Percentiles rank a stretch among this genome's conserved stretches.
Evolutionary conservation across 163 green algal genomes (phyloP).

Genomic region (Volvox carteri): DNA sequence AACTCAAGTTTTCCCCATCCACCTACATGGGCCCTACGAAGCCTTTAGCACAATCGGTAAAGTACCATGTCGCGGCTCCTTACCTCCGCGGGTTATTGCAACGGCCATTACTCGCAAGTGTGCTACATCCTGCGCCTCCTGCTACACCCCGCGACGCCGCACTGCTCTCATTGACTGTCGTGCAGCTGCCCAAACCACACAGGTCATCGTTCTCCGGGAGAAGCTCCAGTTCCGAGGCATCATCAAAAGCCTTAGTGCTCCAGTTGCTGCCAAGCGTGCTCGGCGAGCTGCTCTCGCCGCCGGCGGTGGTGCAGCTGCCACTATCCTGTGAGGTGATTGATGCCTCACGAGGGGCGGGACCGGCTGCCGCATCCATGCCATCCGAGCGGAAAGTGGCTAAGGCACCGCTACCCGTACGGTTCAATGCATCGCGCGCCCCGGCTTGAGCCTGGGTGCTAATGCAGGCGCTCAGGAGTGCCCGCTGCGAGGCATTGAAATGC

Average conservation of each 20-base stretch:
- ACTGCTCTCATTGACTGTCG: too few species aligned
- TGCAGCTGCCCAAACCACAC: too few species aligned
- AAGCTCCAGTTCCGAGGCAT: constrained; percentile 5
- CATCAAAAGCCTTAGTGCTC: not conserved
- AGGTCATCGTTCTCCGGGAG: not conserved
- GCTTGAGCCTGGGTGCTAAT: not conserved
- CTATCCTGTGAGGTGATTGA: not conserved
- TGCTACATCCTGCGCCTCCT: too few species aligned
- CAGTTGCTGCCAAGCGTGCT: not conserved
- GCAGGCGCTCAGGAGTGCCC: not conserved
- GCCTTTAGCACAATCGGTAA: too few species aligned
- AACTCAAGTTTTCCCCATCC: too few species aligned
- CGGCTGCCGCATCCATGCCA: not conserved
- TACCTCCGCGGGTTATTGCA: too few species aligned
- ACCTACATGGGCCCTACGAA: too few species aligned
- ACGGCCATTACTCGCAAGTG: too few species aligned
- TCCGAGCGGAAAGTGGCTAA: not conserved
- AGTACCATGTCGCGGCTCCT: too few species aligned
- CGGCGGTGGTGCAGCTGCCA: not conserved
- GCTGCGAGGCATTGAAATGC: constrained; percentile 35
- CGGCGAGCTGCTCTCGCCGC: not conserved
- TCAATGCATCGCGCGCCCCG: not conserved
- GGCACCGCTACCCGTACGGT: not conserved
- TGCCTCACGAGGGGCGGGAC: not conserved
- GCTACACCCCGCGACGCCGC: too few species aligned